Evolutionary conservation across 2,329 filamentous ascomycete species (phyloP).

Genomic region (Trichoderma simmonsii): DNA sequence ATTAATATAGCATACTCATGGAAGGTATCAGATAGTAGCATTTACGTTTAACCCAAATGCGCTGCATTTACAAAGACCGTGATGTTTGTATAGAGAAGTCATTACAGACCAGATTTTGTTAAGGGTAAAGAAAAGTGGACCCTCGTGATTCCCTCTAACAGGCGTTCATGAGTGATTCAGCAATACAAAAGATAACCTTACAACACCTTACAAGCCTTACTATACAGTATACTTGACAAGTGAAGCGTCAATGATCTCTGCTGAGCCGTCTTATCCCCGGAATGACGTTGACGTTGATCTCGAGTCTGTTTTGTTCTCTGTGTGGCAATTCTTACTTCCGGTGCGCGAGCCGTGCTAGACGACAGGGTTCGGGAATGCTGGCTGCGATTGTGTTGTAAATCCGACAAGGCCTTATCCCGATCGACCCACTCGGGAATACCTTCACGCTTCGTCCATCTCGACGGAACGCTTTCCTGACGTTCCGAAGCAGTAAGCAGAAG

Average conservation of each 20-base stretch:
- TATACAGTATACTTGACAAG: not conserved
- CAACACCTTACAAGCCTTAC: not conserved
- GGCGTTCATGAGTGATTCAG: not conserved
- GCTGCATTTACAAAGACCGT: not conserved
- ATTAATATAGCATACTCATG: not conserved
- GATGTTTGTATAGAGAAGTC: not conserved
- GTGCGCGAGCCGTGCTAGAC: not conserved
- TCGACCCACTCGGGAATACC: not conserved
- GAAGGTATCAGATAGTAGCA: not conserved
- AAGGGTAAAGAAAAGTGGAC: not conserved
- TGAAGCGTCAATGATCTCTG: not conserved
- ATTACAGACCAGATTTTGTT: no score
- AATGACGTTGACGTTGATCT: not conserved
- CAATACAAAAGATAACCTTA: not conserved
- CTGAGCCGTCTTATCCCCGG: not conserved
- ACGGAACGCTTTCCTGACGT: not conserved
- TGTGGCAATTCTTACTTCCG: not conserved
- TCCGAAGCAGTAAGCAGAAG: not conserved
- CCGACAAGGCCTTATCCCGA: constrained; percentile 4
- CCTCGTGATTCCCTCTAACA: not conserved
- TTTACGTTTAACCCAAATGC: not conserved
- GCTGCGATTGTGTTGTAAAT: not conserved
- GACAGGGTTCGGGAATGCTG: not conserved
- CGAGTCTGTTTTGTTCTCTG: not conserved
- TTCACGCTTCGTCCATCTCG: not conserved